These are phyloP conservation scores for Sporothrix humicola DNA, from an alignment of 2,329 filamentous ascomycete genomes.

Conservation along the genomic window DNA sequence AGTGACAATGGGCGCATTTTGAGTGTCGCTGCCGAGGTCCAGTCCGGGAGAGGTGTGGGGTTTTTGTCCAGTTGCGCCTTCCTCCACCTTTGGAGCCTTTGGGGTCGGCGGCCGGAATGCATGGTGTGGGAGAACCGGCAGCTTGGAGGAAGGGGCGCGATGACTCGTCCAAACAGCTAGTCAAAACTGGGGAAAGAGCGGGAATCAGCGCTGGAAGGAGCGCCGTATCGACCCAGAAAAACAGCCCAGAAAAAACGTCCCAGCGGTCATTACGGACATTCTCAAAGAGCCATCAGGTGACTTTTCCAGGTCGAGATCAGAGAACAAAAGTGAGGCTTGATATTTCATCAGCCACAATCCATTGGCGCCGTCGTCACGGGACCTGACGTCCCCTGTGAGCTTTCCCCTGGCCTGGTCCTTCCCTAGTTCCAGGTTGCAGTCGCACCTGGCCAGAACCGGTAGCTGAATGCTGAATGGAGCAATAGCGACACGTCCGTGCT, in stretches of 20 bases:
- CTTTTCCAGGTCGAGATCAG: background rate
- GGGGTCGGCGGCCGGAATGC: conserved; percentile 15
- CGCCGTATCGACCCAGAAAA: background rate
- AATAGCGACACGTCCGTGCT: conserved; percentile 5
- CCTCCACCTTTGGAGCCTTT: conserved; percentile 12
- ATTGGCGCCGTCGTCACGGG: background rate
- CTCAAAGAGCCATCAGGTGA: background rate
- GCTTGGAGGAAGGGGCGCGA: conserved; percentile 3
- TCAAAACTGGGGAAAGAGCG: conserved; percentile 4
- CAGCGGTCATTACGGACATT: background rate
- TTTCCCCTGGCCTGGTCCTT: too few species aligned
- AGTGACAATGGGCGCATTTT: conserved; percentile 8
- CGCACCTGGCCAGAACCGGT: background rate
- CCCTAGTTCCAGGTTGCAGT: background rate
- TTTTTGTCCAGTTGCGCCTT: conserved; percentile 10
- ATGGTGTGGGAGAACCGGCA: background rate
- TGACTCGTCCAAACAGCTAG: conserved; percentile 6
- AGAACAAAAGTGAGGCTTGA: background rate
- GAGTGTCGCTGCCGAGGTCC: conserved; percentile 34
- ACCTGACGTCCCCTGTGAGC: background rate
- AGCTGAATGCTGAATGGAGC: conserved; percentile 19
- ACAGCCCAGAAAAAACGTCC: background rate
- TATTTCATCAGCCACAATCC: background rate
- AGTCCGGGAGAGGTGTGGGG: conserved; percentile 33
- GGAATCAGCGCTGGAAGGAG: conserved; percentile 13